Conservation (phyloP, 192 early-diverging fungal species). For the Paraglomus brasilianum region DNA sequence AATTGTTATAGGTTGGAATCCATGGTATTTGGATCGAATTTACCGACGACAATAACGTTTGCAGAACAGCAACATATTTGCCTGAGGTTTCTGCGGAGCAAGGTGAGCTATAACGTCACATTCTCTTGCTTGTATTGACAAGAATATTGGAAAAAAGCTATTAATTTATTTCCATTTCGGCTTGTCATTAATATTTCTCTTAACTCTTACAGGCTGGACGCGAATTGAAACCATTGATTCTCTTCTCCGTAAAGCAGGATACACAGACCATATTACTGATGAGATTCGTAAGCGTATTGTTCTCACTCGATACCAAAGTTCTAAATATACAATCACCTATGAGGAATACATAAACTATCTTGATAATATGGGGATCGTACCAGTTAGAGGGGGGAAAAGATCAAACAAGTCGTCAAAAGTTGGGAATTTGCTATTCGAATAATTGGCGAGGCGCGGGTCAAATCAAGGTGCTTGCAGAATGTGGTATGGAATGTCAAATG, state of each 20-base stretch:
- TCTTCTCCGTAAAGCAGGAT: constrained; percentile 86
- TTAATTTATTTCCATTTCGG: background rate
- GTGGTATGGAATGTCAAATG: no score
- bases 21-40: constrained; percentile 98
- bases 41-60: constrained; percentile 44
- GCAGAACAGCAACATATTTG: constrained; percentile 81
- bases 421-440: no score
- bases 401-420: no score
- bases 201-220: constrained; percentile 59
- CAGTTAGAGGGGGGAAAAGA: no score
- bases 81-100: constrained; percentile 89
- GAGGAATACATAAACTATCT: constrained; percentile 60
- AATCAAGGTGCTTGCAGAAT: no score
- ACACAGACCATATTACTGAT: constrained; percentile 57
- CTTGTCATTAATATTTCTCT: background rate
- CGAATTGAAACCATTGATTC: constrained; percentile 83
- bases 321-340: constrained; percentile 69
- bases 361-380: no score
- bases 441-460: no score
- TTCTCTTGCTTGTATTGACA: no score
- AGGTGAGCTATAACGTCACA: no score
- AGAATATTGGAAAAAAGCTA: background rate
- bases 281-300: constrained; percentile 57
- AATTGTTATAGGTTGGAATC: constrained; percentile 56
- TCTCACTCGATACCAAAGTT: constrained; percentile 82